Evolutionary conservation across 306 rosid genomes (phyloP).

Genomic region (Styphnolobium japonicum): DNA sequence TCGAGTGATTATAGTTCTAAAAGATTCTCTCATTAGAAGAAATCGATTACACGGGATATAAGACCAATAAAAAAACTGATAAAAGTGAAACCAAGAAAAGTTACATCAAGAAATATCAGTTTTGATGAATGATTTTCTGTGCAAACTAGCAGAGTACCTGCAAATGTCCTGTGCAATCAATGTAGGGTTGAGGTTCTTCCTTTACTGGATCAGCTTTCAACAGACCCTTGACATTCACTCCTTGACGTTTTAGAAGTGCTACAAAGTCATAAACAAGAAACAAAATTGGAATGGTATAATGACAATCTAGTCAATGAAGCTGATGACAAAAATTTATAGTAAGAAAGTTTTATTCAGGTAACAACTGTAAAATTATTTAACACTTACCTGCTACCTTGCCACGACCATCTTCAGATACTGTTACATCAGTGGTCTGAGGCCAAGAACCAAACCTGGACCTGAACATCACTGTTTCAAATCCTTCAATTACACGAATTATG

Average conservation of each 20-base stretch:
- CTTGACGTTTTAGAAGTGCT: slow-evolving; percentile 93
- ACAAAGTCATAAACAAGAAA: slow-evolving; percentile 23
- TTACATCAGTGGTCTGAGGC: slow-evolving; percentile 68
- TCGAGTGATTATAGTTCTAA: background rate
- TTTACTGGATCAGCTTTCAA: slow-evolving; percentile 83
- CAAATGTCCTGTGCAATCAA: slow-evolving; percentile 90
- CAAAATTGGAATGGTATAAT: slow-evolving; percentile 8
- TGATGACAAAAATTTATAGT: background rate
- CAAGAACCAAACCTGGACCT: slow-evolving; percentile 77
- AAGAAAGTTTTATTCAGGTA: slow-evolving; percentile 6
- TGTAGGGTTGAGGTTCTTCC: slow-evolving; percentile 90
- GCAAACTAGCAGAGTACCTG: slow-evolving; percentile 53
- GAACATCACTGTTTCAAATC: slow-evolving; percentile 85
- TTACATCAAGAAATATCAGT: background rate
- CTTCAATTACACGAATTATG: slow-evolving; percentile 84
- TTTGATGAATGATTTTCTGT: slow-evolving; percentile 1
- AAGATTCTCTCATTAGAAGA: background rate
- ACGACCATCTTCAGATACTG: slow-evolving; percentile 92
- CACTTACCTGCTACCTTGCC: slow-evolving; percentile 95
- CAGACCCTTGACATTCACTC: slow-evolving; percentile 85
- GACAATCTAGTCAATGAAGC: background rate
- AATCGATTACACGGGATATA: background rate
- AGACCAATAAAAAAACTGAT: background rate
- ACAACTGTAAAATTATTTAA: slow-evolving; percentile 16
- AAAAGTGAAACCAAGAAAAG: background rate